Base-by-base conservation (phyloP, 306 rosid genomes). In the Dalbergia cultrata region DNA sequence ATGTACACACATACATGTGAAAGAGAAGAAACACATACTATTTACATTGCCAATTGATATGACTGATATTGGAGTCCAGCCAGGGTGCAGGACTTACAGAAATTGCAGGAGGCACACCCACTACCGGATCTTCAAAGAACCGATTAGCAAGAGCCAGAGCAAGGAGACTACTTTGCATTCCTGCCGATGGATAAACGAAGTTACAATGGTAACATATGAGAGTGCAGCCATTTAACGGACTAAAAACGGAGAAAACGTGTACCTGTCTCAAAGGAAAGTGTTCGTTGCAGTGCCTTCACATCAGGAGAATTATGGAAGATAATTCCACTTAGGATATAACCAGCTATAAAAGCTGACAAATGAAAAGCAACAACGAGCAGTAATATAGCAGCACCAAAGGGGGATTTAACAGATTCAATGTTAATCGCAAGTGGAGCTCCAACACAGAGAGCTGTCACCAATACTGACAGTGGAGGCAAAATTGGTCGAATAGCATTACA, bases 131-230 rank as follows among this genome's bases (percentile, higher is more conserved):
- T 88, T 87, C 84, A 59, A 95, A 95, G 80, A 95, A 95, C 21
- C 90, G 86, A 81, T 95, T 95, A 9, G 99, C 97, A 49, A 95
- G 95, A 41, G 99, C 97, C 87, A 93, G 93, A 74, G 97, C 99
- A 63, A 95, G 97, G 79, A 95, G 97, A 81, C 99, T 95, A 83
- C 99, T 93, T 80, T 95, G 99, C 99, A 93, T 95, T 77, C 99
- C 99, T 95, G 87, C 68, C 37, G 31, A 85, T 53, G 53, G 59
- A 72, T 85, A 62, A 49, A 85, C 52, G 31, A 39, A 44, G 65
- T 77, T 33, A 41, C 53, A 57, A 41, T 50, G 50, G 19, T 31
- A 37, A 75, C 13, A 50, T 47, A 72, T 75, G 73, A 35, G 52
- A 19, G 22, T 17, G 41, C 72, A 74, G 49, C 63, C 69, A 63